Conservation (phyloP, 106 monocot species). For the Iris macrosiphon region DNA sequence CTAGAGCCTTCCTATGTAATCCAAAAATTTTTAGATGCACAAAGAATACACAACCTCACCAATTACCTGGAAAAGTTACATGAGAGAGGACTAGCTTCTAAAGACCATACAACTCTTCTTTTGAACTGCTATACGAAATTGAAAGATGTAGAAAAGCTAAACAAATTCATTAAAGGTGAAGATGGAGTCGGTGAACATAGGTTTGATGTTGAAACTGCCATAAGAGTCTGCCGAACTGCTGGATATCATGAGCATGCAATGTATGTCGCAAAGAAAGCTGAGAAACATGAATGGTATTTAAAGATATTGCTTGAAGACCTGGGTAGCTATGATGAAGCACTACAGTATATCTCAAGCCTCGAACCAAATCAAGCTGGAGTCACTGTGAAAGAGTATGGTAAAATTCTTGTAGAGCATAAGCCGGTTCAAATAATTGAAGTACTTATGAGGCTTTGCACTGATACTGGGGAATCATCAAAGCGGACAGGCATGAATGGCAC, state of each 20-base stretch:
- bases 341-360: slow-evolving; percentile 81
- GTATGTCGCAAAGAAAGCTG: slow-evolving; percentile 89
- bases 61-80: slow-evolving; percentile 94
- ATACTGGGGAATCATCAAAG: slow-evolving; percentile 24
- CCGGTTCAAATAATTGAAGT: slow-evolving; percentile 69
- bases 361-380: slow-evolving; percentile 81
- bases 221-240: slow-evolving; percentile 90
- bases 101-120: slow-evolving; percentile 95
- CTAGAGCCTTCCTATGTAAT: slow-evolving; percentile 99
- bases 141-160: slow-evolving; percentile 94
- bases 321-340: slow-evolving; percentile 74
- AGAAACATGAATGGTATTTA: slow-evolving; percentile 89
- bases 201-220: slow-evolving; percentile 99
- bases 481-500: slow-evolving; percentile 32
- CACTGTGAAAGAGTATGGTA: slow-evolving; percentile 91
- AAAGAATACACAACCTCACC: slow-evolving; percentile 86
- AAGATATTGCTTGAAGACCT: slow-evolving; percentile 98
- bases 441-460: slow-evolving; percentile 72
- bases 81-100: slow-evolving; percentile 78
- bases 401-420: slow-evolving; percentile 86
- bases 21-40: slow-evolving; percentile 97
- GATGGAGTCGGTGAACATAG: slow-evolving; percentile 69
- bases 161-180: slow-evolving; percentile 91
- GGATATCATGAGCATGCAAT: slow-evolving; percentile 99
- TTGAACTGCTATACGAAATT: slow-evolving; percentile 97